Evolutionary conservation across 805 yeast species (phyloP).

Genomic region (Ogataea methylovora): DNA sequence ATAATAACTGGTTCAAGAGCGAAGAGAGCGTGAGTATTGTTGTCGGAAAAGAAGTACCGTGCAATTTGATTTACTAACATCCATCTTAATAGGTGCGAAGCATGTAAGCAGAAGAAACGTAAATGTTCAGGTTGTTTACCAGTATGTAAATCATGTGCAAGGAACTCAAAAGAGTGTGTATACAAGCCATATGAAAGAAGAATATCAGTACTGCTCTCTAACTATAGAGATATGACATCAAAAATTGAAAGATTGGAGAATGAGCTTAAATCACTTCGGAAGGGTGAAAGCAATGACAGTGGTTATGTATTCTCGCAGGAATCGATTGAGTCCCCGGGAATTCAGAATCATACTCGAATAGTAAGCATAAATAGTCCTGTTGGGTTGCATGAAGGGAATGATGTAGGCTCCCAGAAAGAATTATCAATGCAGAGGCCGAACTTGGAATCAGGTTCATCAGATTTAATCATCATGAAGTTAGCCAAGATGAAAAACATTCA

Average conservation of each 20-base stretch:
- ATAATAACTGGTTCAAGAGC: too few species aligned
- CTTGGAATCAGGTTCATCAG: constrained; percentile 8
- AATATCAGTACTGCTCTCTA: constrained; percentile 12
- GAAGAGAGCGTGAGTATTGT: not conserved
- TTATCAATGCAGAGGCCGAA: not conserved
- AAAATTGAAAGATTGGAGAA: too few species aligned
- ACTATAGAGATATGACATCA: constrained; percentile 15
- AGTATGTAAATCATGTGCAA: constrained; percentile 11
- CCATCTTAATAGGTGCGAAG: constrained; percentile 8
- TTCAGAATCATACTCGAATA: too few species aligned
- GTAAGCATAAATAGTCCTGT: too few species aligned
- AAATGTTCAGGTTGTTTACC: constrained; percentile 20
- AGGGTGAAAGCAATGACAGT: too few species aligned
- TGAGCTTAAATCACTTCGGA: too few species aligned
- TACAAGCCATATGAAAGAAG: constrained; percentile 16
- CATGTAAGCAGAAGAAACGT: constrained; percentile 15
- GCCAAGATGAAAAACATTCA: constrained; percentile 4
- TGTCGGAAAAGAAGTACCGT: not conserved
- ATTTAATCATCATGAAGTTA: constrained; percentile 10
- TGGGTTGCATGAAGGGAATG: constrained; percentile 1
- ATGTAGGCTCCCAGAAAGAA: not conserved
- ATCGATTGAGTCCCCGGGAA: too few species aligned
- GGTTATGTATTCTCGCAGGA: too few species aligned
- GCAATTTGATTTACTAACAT: not conserved
- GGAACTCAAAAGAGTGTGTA: constrained; percentile 8